phyloP scores from a whole-genome alignment of 768 basidiomycete species.

The Lactarius sanguifluus region DNA sequence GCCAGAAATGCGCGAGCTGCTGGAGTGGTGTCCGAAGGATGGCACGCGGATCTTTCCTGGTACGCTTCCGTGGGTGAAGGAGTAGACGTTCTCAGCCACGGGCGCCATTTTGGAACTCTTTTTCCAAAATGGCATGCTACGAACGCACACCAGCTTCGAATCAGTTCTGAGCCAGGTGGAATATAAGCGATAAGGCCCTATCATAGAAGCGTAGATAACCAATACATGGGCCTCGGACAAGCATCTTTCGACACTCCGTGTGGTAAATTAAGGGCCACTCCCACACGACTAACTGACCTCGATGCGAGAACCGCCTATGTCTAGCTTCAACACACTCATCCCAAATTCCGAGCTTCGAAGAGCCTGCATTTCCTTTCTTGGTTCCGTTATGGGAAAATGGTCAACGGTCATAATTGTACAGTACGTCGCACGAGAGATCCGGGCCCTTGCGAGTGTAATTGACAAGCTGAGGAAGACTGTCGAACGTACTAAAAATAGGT shows the following conservation, averaged over 20 bases:
- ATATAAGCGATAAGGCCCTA: background rate
- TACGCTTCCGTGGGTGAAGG: slow-evolving; percentile 55
- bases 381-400: background rate
- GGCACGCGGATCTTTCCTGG: slow-evolving; percentile 49
- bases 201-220: background rate
- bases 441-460: background rate
- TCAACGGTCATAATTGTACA: background rate
- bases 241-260: background rate
- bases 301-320: background rate
- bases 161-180: background rate
- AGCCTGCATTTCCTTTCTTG: background rate
- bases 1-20: slow-evolving; percentile 66
- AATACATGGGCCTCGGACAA: background rate
- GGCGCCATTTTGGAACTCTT: too few species aligned
- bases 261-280: background rate
- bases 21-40: slow-evolving; percentile 79
- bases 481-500: background rate
- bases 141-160: too few species aligned
- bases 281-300: background rate
- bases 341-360: background rate
- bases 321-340: background rate
- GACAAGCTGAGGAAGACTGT: background rate
- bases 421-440: background rate
- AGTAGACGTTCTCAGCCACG: background rate
- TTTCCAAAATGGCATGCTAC: background rate